phyloP scores from a whole-genome alignment of 805 yeast species.

The Nakazawaea wickerhamii region DNA sequence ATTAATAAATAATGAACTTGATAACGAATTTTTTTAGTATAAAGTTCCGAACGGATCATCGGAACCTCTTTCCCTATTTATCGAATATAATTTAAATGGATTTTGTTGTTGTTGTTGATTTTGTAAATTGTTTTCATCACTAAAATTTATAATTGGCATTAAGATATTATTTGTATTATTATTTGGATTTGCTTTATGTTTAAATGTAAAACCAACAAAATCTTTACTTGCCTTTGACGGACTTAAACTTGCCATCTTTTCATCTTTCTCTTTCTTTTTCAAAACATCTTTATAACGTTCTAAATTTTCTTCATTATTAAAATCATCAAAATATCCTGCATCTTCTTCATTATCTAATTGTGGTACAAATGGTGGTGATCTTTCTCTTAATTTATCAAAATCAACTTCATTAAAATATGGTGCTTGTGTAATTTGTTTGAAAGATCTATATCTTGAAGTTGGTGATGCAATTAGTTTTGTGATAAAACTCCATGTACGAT shows the following conservation, averaged over 20 bases:
- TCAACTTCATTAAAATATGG: slow-evolving; percentile 81
- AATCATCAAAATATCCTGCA: slow-evolving; percentile 98
- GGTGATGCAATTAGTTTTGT: slow-evolving; percentile 78
- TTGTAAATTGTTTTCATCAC: slow-evolving; percentile 14
- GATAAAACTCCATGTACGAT: slow-evolving; percentile 91
- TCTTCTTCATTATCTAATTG: slow-evolving; percentile 95
- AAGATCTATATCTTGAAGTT: slow-evolving; percentile 63
- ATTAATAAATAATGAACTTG: too few relatives aligned
- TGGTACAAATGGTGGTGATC: slow-evolving; percentile 93
- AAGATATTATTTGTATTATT: slow-evolving; percentile 33
- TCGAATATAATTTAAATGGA: not conserved
- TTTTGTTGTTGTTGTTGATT: slow-evolving; percentile 1
- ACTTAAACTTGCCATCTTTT: slow-evolving; percentile 65
- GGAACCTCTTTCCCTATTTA: slow-evolving; percentile 18
- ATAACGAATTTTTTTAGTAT: too few relatives aligned
- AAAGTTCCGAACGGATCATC: slow-evolving; percentile 32
- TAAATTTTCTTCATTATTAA: slow-evolving; percentile 94
- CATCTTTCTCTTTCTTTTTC: slow-evolving; percentile 84
- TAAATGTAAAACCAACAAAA: slow-evolving; percentile 93
- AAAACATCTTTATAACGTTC: slow-evolving; percentile 95
- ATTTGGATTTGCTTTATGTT: slow-evolving; percentile 66
- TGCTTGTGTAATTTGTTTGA: slow-evolving; percentile 75
- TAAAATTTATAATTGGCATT: slow-evolving; percentile 23
- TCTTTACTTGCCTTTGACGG: slow-evolving; percentile 56
- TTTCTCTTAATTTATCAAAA: slow-evolving; percentile 63